phyloP scores from a whole-genome alignment of 805 yeast genomes.

The Yarrowia osloensis region DNA sequence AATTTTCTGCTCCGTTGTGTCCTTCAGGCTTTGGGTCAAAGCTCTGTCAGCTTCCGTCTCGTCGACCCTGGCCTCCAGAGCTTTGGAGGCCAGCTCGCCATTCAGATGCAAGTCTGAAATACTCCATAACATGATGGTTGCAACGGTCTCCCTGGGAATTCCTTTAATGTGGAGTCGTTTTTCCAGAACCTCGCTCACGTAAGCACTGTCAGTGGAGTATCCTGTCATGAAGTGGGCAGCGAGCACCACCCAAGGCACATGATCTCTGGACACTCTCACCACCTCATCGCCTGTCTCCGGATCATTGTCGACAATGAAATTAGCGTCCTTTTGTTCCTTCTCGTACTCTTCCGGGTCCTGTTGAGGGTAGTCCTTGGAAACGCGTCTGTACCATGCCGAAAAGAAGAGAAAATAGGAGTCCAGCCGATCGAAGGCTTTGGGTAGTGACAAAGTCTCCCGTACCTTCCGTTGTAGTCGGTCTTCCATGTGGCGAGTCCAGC shows the following conservation, averaged over 20 bases:
- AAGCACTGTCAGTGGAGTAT: background rate
- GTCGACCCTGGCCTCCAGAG: background rate
- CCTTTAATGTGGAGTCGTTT: background rate
- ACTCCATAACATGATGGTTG: background rate
- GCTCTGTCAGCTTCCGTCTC: background rate
- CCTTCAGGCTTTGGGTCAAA: background rate
- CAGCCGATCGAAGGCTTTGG: background rate
- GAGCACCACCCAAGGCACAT: background rate
- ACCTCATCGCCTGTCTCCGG: background rate
- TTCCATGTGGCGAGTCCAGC: background rate
- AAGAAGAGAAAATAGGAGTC: background rate
- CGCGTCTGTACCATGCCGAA: slow-evolving; percentile 7
- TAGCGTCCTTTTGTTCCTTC: background rate
- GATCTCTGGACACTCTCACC: background rate
- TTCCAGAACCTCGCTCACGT: background rate
- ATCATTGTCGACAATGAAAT: background rate
- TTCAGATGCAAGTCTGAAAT: background rate
- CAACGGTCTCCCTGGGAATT: background rate
- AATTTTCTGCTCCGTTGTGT: background rate
- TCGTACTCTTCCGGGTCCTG: background rate
- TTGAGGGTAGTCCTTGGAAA: background rate
- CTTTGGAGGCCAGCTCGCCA: background rate
- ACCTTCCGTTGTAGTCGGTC: background rate
- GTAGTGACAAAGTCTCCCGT: background rate
- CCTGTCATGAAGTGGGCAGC: background rate